These are phyloP conservation scores for Protea cynaroides DNA, from an alignment of 164 flowering plant genomes.

Conservation along the genomic window DNA sequence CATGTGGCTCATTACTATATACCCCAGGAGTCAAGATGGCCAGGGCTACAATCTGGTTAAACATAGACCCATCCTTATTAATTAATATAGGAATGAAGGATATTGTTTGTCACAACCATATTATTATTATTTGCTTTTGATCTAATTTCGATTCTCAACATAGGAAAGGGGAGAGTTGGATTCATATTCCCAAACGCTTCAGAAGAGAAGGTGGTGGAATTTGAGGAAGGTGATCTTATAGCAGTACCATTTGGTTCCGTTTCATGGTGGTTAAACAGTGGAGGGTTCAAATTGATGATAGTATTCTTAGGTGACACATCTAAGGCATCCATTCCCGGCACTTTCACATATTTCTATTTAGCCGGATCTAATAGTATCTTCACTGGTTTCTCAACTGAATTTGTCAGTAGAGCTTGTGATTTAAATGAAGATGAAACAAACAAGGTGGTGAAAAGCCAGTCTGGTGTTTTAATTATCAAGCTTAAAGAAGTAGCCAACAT, in stretches of 20 bases:
- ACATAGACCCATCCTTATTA: too few species aligned
- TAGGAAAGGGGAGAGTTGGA: constrained; percentile 47
- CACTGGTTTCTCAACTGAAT: constrained; percentile 56
- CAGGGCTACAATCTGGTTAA: too few species aligned
- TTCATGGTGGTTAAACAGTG: constrained; percentile 77
- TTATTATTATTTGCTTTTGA: too few species aligned
- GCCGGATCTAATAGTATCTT: constrained; percentile 55
- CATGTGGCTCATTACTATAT: too few species aligned
- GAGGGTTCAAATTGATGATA: constrained; percentile 44
- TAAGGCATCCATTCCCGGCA: constrained; percentile 48
- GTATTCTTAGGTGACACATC: constrained; percentile 61
- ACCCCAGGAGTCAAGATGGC: too few species aligned
- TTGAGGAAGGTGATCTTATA: constrained; percentile 68
- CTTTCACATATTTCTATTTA: constrained; percentile 48
- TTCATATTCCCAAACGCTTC: constrained; percentile 44
- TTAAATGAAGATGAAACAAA: constrained; percentile 34
- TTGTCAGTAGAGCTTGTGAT: constrained; percentile 52
- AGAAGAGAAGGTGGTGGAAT: constrained; percentile 51
- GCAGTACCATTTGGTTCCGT: constrained; percentile 62
- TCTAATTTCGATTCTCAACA: too few species aligned
- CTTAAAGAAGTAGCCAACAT: constrained; percentile 25
- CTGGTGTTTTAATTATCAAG: constrained; percentile 41
- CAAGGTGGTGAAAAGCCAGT: constrained; percentile 40
- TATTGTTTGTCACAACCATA: too few species aligned
- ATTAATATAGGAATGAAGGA: too few species aligned